These are phyloP conservation scores for Triticum turgidum DNA, from an alignment of 176 grass and related monocot genomes.

Conservation along the genomic window DNA sequence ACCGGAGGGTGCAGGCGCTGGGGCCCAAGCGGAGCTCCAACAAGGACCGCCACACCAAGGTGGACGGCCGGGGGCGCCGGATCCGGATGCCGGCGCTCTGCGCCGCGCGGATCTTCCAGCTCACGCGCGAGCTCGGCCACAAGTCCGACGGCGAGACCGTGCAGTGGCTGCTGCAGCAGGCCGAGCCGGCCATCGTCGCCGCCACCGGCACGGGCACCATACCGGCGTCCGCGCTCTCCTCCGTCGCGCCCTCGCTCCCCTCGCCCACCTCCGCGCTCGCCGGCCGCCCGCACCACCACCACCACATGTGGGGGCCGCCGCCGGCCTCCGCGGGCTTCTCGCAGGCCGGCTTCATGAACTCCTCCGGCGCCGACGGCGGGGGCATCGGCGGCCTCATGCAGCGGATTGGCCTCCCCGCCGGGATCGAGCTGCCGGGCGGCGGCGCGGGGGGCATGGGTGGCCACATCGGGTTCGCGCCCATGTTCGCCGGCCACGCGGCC, in stretches of 20 bases:
- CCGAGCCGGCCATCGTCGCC: conserved; percentile 75
- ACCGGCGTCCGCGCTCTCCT: conserved; percentile 62
- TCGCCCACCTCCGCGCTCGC: conserved; percentile 40
- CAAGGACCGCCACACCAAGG: conserved; percentile 91
- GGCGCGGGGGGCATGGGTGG: conserved; percentile 35
- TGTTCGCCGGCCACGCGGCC: conserved; percentile 54
- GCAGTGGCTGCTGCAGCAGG: conserved; percentile 89
- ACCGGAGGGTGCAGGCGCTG: conserved; percentile 50
- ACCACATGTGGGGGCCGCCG: conserved; percentile 59
- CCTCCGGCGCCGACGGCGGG: conserved; percentile 23
- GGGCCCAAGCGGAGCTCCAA: conserved; percentile 79
- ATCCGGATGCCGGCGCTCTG: conserved; percentile 89
- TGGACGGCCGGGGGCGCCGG: conserved; percentile 73
- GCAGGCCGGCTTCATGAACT: conserved; percentile 47
- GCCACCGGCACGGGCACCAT: conserved; percentile 74
- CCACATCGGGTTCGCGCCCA: conserved; percentile 64
- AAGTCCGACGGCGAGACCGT: conserved; percentile 92
- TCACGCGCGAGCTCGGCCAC: conserved; percentile 74
- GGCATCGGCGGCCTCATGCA: conserved; percentile 52
- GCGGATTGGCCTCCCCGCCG: conserved; percentile 52
- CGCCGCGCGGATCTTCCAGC: conserved; percentile 84
- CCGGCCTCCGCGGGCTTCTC: conserved; percentile 36
- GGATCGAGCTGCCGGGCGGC: conserved; percentile 40
- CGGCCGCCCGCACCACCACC: conserved; percentile 48
- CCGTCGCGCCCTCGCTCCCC: conserved; percentile 52